Evolutionary conservation across 768 basidiomycete species (phyloP).

Genomic region (Piloderma croceum): DNA sequence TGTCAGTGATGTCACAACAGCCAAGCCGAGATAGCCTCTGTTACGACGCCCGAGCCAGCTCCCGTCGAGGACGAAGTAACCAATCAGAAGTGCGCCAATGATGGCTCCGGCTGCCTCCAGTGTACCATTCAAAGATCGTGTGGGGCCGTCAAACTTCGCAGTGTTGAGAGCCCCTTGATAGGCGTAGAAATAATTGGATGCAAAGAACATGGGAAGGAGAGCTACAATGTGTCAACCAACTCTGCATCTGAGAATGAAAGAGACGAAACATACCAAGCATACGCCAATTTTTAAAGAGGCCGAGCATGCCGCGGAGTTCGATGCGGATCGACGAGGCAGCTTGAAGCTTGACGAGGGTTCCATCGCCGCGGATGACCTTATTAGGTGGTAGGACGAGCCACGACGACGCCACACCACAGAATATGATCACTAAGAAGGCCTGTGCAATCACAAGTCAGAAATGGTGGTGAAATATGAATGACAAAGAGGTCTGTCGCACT

Average conservation of each 20-base stretch:
- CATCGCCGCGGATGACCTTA: constrained; percentile 34
- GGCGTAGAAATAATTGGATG: constrained; percentile 42
- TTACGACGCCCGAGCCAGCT: constrained; percentile 29
- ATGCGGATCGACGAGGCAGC: constrained; percentile 23
- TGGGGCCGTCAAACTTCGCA: constrained; percentile 36
- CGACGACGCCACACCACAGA: constrained; percentile 32
- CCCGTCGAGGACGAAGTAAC: constrained; percentile 34
- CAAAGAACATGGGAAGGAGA: constrained; percentile 40
- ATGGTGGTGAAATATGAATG: no score
- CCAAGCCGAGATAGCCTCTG: constrained; percentile 38
- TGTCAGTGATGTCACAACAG: constrained; percentile 25
- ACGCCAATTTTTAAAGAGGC: constrained; percentile 36
- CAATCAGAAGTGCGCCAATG: constrained; percentile 37
- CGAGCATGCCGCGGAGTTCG: no score
- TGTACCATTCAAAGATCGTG: constrained; percentile 37
- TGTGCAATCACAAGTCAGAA: no score
- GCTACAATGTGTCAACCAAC: no score
- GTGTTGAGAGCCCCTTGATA: no score
- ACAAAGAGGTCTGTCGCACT: no score
- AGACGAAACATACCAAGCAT: no score
- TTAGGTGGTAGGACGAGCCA: constrained; percentile 33
- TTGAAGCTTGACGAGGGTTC: constrained; percentile 34
- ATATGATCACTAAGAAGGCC: constrained; percentile 42
- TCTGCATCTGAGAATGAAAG: no score
- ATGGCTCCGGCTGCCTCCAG: constrained; percentile 37